These are phyloP conservation scores for Davidsoniella australis DNA, from an alignment of 2,329 filamentous ascomycete species.

Conservation along the genomic window DNA sequence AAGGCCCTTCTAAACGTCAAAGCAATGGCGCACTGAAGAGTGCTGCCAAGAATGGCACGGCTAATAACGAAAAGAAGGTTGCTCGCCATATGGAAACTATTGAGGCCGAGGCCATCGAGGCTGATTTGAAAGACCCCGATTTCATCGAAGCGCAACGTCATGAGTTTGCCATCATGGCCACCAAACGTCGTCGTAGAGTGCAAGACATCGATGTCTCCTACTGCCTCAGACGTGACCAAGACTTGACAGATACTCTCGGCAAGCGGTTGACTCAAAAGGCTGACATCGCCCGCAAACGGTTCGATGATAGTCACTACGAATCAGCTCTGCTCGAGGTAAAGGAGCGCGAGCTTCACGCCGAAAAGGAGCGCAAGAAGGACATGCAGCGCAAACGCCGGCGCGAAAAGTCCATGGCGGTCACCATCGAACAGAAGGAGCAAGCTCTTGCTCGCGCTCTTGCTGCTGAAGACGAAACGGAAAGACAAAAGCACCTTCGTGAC, in stretches of 20 bases:
- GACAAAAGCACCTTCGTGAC: constrained; percentile 63
- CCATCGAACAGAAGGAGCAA: constrained; percentile 76
- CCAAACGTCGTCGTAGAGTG: constrained; percentile 54
- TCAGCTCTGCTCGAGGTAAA: constrained; percentile 75
- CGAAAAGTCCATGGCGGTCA: constrained; percentile 89
- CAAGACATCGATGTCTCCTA: constrained; percentile 44
- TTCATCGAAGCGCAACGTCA: constrained; percentile 27
- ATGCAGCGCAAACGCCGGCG: constrained; percentile 95
- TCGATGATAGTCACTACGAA: constrained; percentile 59
- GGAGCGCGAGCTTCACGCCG: constrained; percentile 74
- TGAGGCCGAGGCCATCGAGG: constrained; percentile 25
- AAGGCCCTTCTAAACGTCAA: constrained; percentile 38
- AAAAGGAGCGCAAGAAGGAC: constrained; percentile 98
- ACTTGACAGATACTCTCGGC: constrained; percentile 40
- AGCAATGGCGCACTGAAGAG: constrained; percentile 47
- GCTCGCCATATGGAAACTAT: constrained; percentile 22
- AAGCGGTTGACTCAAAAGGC: constrained; percentile 52
- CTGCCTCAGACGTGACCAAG: constrained; percentile 42
- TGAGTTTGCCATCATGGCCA: constrained; percentile 36
- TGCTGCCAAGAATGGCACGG: constrained; percentile 37
- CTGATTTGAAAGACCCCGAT: constrained; percentile 18
- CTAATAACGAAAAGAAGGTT: constrained; percentile 28
- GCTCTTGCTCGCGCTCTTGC: constrained; percentile 62
- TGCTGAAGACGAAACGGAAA: constrained; percentile 67
- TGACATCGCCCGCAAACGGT: constrained; percentile 56